Evolutionary conservation across 2,329 filamentous ascomycete genomes (phyloP).

Genomic region (Helminthosporium solani): DNA sequence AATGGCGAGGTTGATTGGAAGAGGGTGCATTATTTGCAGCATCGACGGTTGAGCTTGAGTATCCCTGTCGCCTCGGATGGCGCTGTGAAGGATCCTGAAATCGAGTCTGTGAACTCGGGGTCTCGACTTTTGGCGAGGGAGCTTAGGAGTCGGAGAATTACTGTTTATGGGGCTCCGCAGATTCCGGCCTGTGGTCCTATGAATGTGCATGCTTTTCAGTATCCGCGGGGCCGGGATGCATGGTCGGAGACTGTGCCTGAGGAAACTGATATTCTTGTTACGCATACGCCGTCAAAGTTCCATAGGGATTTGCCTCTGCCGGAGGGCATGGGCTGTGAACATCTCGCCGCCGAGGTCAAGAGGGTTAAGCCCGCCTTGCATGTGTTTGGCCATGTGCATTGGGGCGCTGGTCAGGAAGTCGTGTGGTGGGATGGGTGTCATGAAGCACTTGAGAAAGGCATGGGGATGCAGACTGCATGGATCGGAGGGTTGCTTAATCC

Average conservation of each 20-base stretch:
- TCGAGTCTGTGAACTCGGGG: conserved; percentile 8
- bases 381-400: conserved; percentile 84
- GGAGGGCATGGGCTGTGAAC: conserved; percentile 67
- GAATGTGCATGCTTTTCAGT: conserved; percentile 74
- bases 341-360: conserved; percentile 71
- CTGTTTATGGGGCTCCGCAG: conserved; percentile 78
- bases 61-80: conserved; percentile 33
- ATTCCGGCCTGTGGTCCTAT: conserved; percentile 72
- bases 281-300: conserved; percentile 74
- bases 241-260: conserved; percentile 72
- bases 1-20: conserved; percentile 63
- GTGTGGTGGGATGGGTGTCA: conserved; percentile 77
- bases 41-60: conserved; percentile 62
- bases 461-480: conserved; percentile 44
- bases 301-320: conserved; percentile 65
- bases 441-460: conserved; percentile 67
- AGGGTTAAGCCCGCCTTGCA: conserved; percentile 73
- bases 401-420: conserved; percentile 67
- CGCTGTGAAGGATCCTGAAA: background rate
- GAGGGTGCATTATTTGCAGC: conserved; percentile 73
- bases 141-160: conserved; percentile 53
- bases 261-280: conserved; percentile 76
- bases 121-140: conserved; percentile 25
- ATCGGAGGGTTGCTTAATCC: conserved; percentile 41
- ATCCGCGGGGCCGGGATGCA: conserved; percentile 63